phyloP scores from a whole-genome alignment of 768 basidiomycete genomes.

The Cyclocybe cylindracea region DNA sequence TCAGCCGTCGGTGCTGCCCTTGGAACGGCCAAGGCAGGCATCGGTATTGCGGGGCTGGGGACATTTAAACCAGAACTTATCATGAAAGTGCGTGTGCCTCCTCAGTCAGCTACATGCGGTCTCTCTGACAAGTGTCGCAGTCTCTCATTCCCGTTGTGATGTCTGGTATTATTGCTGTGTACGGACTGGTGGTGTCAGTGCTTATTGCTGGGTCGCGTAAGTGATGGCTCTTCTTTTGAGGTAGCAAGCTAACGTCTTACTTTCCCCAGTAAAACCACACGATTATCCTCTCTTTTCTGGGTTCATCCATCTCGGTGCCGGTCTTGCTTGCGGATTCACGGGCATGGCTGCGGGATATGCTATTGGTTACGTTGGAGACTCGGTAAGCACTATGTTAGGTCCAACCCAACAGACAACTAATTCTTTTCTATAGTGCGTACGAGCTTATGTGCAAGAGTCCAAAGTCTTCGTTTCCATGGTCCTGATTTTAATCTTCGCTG shows the following conservation, averaged over 20 bases:
- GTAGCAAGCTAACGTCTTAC: slow-evolving; percentile 12
- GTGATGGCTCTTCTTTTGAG: slow-evolving; percentile 17
- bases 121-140: slow-evolving; percentile 35
- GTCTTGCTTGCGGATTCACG: slow-evolving; percentile 83
- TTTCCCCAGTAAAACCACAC: slow-evolving; percentile 53
- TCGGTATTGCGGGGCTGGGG: slow-evolving; percentile 94
- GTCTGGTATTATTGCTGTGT: slow-evolving; percentile 98
- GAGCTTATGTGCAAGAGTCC: slow-evolving; percentile 89
- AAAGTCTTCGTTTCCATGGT: slow-evolving; percentile 96
- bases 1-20: slow-evolving; percentile 92
- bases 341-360: slow-evolving; percentile 97
- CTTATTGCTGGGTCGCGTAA: slow-evolving; percentile 72
- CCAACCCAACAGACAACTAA: background rate
- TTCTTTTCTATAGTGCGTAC: slow-evolving; percentile 63
- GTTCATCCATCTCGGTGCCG: slow-evolving; percentile 92
- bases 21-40: slow-evolving; percentile 95
- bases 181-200: slow-evolving; percentile 94
- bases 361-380: slow-evolving; percentile 91
- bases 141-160: slow-evolving; percentile 97
- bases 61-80: slow-evolving; percentile 94
- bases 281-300: slow-evolving; percentile 85
- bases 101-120: background rate
- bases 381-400: slow-evolving; percentile 52
- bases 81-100: slow-evolving; percentile 76
- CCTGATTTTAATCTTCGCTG: slow-evolving; percentile 90